Evolutionary conservation across 2,329 filamentous ascomycete genomes (phyloP).

Genomic region (Coleophoma eucalyptorum): DNA sequence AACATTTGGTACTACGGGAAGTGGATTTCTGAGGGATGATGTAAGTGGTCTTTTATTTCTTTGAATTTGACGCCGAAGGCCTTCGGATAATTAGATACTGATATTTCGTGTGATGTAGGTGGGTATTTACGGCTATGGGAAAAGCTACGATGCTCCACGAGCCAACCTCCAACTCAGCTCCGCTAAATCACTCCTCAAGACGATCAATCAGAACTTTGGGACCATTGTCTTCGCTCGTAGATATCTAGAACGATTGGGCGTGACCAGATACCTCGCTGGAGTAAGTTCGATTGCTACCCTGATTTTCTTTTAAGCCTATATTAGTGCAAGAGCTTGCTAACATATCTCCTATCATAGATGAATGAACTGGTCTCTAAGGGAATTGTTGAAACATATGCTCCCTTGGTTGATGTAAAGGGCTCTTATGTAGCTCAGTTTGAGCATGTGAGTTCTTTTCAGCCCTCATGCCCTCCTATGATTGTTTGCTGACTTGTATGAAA

Average conservation of each 20-base stretch:
- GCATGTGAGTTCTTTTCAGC: slow-evolving; percentile 34
- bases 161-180: slow-evolving; percentile 40
- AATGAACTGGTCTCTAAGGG: slow-evolving; percentile 53
- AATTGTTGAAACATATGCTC: slow-evolving; percentile 52
- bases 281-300: slow-evolving; percentile 30
- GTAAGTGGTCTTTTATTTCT: slow-evolving; percentile 22
- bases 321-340: slow-evolving; percentile 8
- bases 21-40: slow-evolving; percentile 42
- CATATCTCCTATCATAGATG: slow-evolving; percentile 35
- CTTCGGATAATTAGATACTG: no score
- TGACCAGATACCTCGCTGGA: slow-evolving; percentile 54
- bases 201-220: slow-evolving; percentile 59
- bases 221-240: slow-evolving; percentile 58
- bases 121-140: slow-evolving; percentile 49
- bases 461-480: not conserved
- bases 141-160: slow-evolving; percentile 32
- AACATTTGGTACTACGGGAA: slow-evolving; percentile 53
- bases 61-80: no score
- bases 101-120: slow-evolving; percentile 26
- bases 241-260: slow-evolving; percentile 60
- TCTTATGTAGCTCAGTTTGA: slow-evolving; percentile 64
- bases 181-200: slow-evolving; percentile 52
- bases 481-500: slow-evolving; percentile 8
- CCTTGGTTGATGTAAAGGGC: slow-evolving; percentile 52
- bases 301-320: not conserved